Conservation (phyloP, 2,329 filamentous ascomycete species). For the Aureobasidium sp. region DNA sequence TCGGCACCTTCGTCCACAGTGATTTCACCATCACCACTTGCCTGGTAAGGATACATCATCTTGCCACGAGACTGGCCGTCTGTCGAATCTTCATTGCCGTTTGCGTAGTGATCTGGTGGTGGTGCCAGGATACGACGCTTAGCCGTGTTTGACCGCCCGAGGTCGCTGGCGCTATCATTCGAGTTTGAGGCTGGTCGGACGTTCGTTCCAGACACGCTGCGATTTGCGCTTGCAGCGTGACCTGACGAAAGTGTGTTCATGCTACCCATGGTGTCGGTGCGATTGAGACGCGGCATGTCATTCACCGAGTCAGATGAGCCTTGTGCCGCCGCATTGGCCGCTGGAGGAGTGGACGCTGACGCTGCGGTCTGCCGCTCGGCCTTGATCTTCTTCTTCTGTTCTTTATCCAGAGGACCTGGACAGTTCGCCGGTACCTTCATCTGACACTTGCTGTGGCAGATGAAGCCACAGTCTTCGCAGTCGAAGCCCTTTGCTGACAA, state of each 20-base stretch:
- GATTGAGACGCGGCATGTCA: conserved; percentile 60
- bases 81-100: conserved; percentile 32
- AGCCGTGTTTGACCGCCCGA: conserved; percentile 18
- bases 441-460: conserved; percentile 96
- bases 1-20: conserved; percentile 71
- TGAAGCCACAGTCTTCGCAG: conserved; percentile 93
- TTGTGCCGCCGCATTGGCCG: conserved; percentile 15
- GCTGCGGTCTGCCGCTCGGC: conserved; percentile 73
- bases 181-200: conserved; percentile 34
- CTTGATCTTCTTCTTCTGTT: conserved; percentile 92
- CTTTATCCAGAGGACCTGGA: conserved; percentile 86
- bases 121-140: conserved; percentile 71
- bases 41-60: conserved; percentile 85
- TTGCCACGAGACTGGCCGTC: conserved; percentile 60
- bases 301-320: conserved; percentile 23
- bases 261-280: conserved; percentile 84
- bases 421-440: conserved; percentile 97
- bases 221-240: conserved; percentile 69
- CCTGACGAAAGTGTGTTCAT: conserved; percentile 68
- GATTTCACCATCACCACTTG: conserved; percentile 71
- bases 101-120: conserved; percentile 73
- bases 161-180: conserved; percentile 27
- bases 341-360: conserved; percentile 37
- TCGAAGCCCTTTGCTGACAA: conserved; percentile 93
- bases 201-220: conserved; percentile 59